Conservation (phyloP, 768 basidiomycete genomes). For the Psilocybe tampanensis region DNA sequence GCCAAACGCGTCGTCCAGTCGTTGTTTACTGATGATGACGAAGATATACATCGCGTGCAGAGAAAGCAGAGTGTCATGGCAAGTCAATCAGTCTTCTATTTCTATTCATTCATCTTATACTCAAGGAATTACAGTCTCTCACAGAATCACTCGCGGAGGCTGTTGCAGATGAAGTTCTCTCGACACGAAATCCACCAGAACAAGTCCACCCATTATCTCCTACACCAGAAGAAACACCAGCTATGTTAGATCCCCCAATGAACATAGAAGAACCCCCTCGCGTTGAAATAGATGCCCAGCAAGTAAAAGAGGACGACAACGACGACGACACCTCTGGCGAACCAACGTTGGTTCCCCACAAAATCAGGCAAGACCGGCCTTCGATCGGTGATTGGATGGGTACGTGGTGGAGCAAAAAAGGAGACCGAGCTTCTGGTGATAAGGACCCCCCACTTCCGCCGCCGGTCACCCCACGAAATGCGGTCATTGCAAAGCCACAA, state of each 20-base stretch:
- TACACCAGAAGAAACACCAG: slow-evolving; percentile 34
- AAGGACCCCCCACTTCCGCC: too few species aligned
- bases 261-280: not conserved
- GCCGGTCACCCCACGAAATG: slow-evolving; percentile 13
- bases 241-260: slow-evolving; percentile 15
- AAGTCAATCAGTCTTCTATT: slow-evolving; percentile 24
- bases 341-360: slow-evolving; percentile 24
- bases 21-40: slow-evolving; percentile 59
- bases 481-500: slow-evolving; percentile 15
- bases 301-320: slow-evolving; percentile 4
- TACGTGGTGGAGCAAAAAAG: slow-evolving; percentile 66
- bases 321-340: slow-evolving; percentile 19
- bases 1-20: slow-evolving; percentile 69
- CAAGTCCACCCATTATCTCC: slow-evolving; percentile 32
- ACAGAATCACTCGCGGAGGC: slow-evolving; percentile 59
- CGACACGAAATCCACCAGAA: slow-evolving; percentile 37
- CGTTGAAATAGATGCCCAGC: not conserved
- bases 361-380: slow-evolving; percentile 47
- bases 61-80: slow-evolving; percentile 65
- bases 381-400: slow-evolving; percentile 78
- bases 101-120: not conserved
- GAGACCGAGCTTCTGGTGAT: slow-evolving; percentile 21
- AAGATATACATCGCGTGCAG: slow-evolving; percentile 47
- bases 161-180: slow-evolving; percentile 47
- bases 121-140: slow-evolving; percentile 40